These are phyloP conservation scores for Lachancea thermotolerans DNA, from an alignment of 805 yeast genomes.

Conservation along the genomic window DNA sequence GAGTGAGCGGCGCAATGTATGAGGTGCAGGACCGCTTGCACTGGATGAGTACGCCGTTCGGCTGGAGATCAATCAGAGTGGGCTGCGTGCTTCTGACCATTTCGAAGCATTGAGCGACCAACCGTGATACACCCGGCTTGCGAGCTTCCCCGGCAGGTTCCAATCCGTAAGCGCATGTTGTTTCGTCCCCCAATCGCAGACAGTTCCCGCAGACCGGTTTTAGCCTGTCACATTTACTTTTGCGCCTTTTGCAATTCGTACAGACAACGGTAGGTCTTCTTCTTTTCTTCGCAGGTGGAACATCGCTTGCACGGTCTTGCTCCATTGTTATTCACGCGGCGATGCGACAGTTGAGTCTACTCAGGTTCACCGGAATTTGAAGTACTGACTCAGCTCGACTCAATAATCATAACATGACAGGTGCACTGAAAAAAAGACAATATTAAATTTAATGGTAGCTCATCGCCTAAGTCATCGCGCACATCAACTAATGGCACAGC, in stretches of 20 bases:
- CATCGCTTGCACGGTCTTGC: not conserved
- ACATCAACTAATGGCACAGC: not conserved
- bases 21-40: conserved; percentile 27
- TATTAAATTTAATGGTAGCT: not conserved
- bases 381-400: no score
- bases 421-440: no score
- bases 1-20: conserved; percentile 19
- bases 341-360: no score
- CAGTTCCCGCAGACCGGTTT: conserved; percentile 25
- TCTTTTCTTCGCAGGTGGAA: conserved; percentile 12
- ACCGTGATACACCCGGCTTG: not conserved
- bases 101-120: not conserved
- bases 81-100: not conserved
- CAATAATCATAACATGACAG: no score
- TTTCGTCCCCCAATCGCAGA: conserved; percentile 15
- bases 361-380: no score
- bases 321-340: not conserved
- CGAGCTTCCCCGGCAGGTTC: not conserved
- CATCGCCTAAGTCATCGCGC: not conserved
- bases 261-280: conserved; percentile 28
- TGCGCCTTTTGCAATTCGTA: conserved; percentile 29
- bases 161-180: conserved; percentile 16
- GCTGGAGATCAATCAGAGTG: conserved; percentile 19
- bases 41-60: conserved; percentile 20
- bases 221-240: conserved; percentile 27